Base-by-base conservation (phyloP, 202 grass and related monocot genomes). In the Digitaria exilis region DNA sequence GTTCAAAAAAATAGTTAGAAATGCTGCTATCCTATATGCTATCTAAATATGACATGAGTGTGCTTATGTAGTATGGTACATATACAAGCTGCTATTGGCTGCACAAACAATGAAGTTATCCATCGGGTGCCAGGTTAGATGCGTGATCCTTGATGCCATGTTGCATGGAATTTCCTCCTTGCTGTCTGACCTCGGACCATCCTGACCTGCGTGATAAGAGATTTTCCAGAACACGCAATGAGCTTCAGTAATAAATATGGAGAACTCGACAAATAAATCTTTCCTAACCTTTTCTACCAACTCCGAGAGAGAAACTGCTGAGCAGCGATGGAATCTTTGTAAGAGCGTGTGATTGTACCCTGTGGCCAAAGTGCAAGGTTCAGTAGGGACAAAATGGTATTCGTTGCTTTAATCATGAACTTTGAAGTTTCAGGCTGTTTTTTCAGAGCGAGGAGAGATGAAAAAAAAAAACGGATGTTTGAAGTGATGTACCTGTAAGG, bases 91-190 rank as follows among this genome's bases (percentile, higher is more conserved):
- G 46, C 63, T 65, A 18, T 92, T 89, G 17, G 79, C 44, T 56
- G 90, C 83, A 50, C 83, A 92, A 31, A 79, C 69, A 3, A 88
- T 43, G 35, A 86, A 72, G 62, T 83, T 86, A 77, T 77, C 66
- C 11, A 46, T 71, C 28, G 83, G 90, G 55, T 92, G 90, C 86
- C 90, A 92, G 7, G 86, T 69, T 46, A 88, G 29, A 71, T 83
- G 82, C 28, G 60, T 51, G 79, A 86, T 44, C 72, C 83, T 92
- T n/a, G 90, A 86, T 49, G 58, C 59, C 34, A 86, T 75, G 55
- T 91, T 80, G 12, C 79, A 80, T 21, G 79, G 28, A 5, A 35
- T 42, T 31, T 88, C 79, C n/a, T 79, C 74, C 11, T 51, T 79
- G 37, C 61, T 14, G 22, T 75, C 39, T 25, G 51, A 68, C 31